phyloP scores from a whole-genome alignment of 805 yeast species.

The Saturnispora hagleri region DNA sequence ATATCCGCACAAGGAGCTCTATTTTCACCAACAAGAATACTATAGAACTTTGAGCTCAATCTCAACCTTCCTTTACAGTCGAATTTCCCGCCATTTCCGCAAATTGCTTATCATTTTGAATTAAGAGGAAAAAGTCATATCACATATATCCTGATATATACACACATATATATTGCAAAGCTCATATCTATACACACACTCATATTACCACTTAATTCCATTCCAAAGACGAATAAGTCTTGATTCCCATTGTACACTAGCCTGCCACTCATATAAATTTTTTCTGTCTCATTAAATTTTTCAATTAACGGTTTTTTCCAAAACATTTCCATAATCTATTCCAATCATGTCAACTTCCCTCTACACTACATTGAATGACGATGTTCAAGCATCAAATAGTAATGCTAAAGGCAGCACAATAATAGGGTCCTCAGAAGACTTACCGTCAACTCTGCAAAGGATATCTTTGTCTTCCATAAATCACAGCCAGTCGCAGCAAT shows the following conservation, averaged over 20 bases:
- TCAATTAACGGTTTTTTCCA: not conserved
- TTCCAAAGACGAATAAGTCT: not conserved
- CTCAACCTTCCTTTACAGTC: not conserved
- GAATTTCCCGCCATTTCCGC: not conserved
- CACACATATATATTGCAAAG: not conserved
- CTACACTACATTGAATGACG: not conserved
- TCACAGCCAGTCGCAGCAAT: not conserved
- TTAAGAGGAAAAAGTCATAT: not conserved
- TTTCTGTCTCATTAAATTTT: not conserved
- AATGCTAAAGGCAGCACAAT: not conserved
- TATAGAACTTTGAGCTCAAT: not conserved
- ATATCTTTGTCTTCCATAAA: constrained; percentile 7
- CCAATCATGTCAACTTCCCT: not conserved
- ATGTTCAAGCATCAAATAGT: not conserved
- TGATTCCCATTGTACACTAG: not conserved
- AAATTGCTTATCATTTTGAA: not conserved
- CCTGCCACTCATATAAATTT: not conserved
- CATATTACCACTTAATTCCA: not conserved
- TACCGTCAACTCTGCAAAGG: constrained; percentile 9
- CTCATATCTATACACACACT: not conserved
- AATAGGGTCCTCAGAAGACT: constrained; percentile 11
- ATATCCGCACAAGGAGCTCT: not conserved
- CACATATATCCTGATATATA: not conserved
- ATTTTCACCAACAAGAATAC: not conserved
- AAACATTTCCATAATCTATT: not conserved